Conservation (phyloP, 768 basidiomycete genomes). For the Royoungia palumana region DNA sequence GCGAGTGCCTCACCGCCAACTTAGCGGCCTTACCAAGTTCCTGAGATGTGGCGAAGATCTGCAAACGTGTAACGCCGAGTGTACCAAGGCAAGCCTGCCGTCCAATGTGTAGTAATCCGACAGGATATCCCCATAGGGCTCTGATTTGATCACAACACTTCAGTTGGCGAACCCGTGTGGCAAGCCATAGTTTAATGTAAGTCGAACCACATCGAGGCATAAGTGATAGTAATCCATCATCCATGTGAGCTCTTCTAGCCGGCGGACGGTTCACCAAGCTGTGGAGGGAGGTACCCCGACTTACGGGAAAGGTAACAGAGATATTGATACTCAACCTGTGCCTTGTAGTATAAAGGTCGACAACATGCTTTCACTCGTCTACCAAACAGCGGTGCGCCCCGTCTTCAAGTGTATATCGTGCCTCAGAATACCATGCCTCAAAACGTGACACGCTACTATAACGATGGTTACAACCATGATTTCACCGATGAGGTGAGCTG, state of each 20-base stretch:
- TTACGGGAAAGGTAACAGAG: background rate
- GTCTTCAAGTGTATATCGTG: constrained; percentile 12
- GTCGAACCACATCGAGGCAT: constrained; percentile 5
- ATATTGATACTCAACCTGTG: background rate
- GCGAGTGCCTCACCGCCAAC: too few relatives aligned
- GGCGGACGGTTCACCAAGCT: constrained; percentile 22
- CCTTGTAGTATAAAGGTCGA: constrained; percentile 21
- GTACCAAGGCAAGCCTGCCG: background rate
- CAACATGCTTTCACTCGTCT: background rate
- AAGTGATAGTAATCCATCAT: constrained; percentile 11
- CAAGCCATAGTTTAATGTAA: background rate
- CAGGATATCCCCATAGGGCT: too few relatives aligned
- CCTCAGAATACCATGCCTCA: constrained; percentile 21
- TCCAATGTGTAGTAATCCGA: background rate
- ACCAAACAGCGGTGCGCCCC: background rate
- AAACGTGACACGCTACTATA: constrained; percentile 6
- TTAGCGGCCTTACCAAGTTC: background rate
- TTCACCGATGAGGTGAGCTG: constrained; percentile 28
- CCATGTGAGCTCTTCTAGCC: constrained; percentile 10
- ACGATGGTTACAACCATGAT: constrained; percentile 28
- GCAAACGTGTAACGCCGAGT: background rate
- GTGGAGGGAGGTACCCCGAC: constrained; percentile 5
- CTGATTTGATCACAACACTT: too few relatives aligned
- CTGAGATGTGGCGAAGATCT: constrained; percentile 3
- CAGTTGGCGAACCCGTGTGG: constrained; percentile 7